Conservation (phyloP, 768 basidiomycete species). For the Rhizopogon roseolus region DNA sequence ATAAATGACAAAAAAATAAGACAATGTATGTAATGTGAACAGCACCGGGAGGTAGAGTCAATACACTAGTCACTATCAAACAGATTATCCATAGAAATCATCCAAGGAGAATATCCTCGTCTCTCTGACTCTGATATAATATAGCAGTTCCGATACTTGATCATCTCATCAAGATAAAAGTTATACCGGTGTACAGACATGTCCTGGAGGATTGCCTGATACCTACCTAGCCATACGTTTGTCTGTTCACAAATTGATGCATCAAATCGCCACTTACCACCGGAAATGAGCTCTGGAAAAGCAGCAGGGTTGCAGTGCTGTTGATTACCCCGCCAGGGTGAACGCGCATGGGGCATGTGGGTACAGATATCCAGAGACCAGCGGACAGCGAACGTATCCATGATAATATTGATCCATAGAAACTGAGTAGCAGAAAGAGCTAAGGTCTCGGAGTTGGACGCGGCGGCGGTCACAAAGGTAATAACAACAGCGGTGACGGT, state of each 20-base stretch:
- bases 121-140: not conserved
- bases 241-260: slow-evolving; percentile 30
- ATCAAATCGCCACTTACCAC: slow-evolving; percentile 27
- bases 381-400: no score
- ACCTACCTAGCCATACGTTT: slow-evolving; percentile 30
- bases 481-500: no score
- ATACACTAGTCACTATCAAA: slow-evolving; percentile 22
- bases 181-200: slow-evolving; percentile 19
- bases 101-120: not conserved
- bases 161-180: not conserved
- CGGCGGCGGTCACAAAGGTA: no score
- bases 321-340: no score
- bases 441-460: no score
- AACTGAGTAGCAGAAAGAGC: no score
- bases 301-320: slow-evolving; percentile 24
- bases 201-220: slow-evolving; percentile 23
- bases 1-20: no score
- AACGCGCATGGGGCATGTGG: no score
- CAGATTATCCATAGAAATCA: not conserved
- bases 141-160: not conserved
- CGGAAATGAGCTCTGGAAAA: slow-evolving; percentile 17
- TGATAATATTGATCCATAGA: no score
- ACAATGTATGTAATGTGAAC: no score
- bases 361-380: no score
- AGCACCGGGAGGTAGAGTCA: no score